These are phyloP conservation scores for Saccharomyces jurei DNA, from an alignment of 805 yeast species.

Conservation along the genomic window DNA sequence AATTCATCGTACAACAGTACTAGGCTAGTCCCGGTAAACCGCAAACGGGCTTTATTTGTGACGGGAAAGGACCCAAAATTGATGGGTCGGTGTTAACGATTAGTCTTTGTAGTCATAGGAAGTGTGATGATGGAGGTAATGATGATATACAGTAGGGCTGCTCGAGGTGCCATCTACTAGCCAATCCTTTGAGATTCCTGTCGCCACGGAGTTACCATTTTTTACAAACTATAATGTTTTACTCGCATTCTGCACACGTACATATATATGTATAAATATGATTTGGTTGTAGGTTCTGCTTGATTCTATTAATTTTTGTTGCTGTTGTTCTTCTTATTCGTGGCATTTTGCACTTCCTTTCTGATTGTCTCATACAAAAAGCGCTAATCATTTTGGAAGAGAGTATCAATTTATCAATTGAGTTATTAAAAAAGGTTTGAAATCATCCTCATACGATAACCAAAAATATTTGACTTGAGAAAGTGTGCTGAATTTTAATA, in stretches of 20 bases:
- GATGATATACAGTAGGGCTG: not conserved
- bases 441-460: not conserved
- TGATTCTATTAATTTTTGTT: not conserved
- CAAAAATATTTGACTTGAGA: not conserved
- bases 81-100: not conserved
- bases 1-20: not conserved
- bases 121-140: not conserved
- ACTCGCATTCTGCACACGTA: not conserved
- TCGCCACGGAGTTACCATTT: not conserved
- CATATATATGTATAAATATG: not conserved
- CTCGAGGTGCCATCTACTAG: not conserved
- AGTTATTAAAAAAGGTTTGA: not conserved
- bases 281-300: not conserved
- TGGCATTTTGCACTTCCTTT: not conserved
- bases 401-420: not conserved
- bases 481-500: not conserved
- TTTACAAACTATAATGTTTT: not conserved
- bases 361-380: not conserved
- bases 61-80: not conserved
- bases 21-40: not conserved
- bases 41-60: not conserved
- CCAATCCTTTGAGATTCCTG: not conserved
- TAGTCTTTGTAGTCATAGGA: not conserved
- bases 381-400: not conserved
- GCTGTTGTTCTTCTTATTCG: not conserved